Evolutionary conservation across 805 yeast species (phyloP).

Genomic region (Lipomyces japonicus): DNA sequence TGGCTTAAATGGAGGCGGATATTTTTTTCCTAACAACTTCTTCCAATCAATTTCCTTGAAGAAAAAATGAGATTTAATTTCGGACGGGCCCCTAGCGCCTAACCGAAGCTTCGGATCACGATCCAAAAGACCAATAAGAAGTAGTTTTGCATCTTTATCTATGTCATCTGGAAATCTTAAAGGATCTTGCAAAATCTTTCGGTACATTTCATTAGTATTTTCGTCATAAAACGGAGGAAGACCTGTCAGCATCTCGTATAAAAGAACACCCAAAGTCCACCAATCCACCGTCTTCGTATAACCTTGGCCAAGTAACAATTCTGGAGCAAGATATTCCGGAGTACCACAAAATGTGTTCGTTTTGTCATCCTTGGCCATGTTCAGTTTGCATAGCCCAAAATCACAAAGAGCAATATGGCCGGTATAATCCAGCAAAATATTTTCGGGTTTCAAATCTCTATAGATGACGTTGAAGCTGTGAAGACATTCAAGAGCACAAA

Average conservation of each 20-base stretch:
- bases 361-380: slow-evolving; percentile 56
- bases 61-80: slow-evolving; percentile 78
- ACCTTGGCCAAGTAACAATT: slow-evolving; percentile 83
- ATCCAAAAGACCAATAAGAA: slow-evolving; percentile 67
- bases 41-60: slow-evolving; percentile 85
- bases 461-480: slow-evolving; percentile 91
- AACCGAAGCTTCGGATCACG: slow-evolving; percentile 82
- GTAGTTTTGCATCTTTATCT: slow-evolving; percentile 79
- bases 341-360: slow-evolving; percentile 96
- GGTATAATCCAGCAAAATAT: slow-evolving; percentile 87
- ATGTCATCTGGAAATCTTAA: slow-evolving; percentile 83
- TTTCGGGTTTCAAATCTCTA: slow-evolving; percentile 94
- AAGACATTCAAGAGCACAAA: slow-evolving; percentile 87
- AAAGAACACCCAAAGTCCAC: slow-evolving; percentile 95
- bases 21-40: slow-evolving; percentile 75
- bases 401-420: slow-evolving; percentile 98
- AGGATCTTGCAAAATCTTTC: slow-evolving; percentile 86
- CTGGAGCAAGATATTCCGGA: slow-evolving; percentile 96
- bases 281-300: slow-evolving; percentile 95
- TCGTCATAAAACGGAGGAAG: slow-evolving; percentile 97
- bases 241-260: slow-evolving; percentile 95
- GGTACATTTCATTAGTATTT: slow-evolving; percentile 87
- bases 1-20: slow-evolving; percentile 94
- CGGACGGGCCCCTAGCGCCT: slow-evolving; percentile 75
- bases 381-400: slow-evolving; percentile 91